These are phyloP conservation scores for Phytophthora sojae DNA, from an alignment of 352 stramenopile species.

Conservation along the genomic window DNA sequence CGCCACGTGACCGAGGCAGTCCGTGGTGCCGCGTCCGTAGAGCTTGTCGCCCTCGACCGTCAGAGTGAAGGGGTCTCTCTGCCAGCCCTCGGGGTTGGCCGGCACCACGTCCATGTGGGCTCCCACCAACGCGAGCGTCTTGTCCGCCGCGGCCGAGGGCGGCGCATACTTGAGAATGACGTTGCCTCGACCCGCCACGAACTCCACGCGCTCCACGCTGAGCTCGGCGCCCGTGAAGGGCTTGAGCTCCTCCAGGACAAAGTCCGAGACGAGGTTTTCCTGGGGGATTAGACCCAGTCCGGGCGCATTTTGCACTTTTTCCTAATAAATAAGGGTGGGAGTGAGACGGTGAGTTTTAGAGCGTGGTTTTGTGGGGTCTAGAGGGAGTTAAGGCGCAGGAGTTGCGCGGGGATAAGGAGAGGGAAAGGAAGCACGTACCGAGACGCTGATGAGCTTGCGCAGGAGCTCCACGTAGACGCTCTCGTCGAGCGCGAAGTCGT, in stretches of 20 bases:
- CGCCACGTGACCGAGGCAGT: conserved; percentile 94
- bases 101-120: conserved; percentile 94
- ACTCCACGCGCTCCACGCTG: conserved; percentile 82
- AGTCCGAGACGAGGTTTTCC: conserved; percentile 87
- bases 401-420: not conserved
- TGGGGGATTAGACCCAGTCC: conserved; percentile 55
- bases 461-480: conserved; percentile 74
- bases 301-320: conserved; percentile 62
- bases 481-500: conserved; percentile 61
- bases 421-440: conserved; percentile 14
- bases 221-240: conserved; percentile 77
- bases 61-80: conserved; percentile 89
- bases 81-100: conserved; percentile 92
- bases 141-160: conserved; percentile 48
- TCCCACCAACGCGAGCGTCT: conserved; percentile 90
- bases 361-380: not conserved
- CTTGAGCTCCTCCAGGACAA: conserved; percentile 86
- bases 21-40: conserved; percentile 92
- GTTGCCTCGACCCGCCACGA: conserved; percentile 87
- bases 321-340: conserved; percentile 13
- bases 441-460: conserved; percentile 77
- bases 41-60: conserved; percentile 92
- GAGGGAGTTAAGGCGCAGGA: not conserved
- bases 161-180: conserved; percentile 92
- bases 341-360: not conserved